These are phyloP conservation scores for Dendrobium catenatum DNA, from an alignment of 106 monocot species.

Conservation along the genomic window DNA sequence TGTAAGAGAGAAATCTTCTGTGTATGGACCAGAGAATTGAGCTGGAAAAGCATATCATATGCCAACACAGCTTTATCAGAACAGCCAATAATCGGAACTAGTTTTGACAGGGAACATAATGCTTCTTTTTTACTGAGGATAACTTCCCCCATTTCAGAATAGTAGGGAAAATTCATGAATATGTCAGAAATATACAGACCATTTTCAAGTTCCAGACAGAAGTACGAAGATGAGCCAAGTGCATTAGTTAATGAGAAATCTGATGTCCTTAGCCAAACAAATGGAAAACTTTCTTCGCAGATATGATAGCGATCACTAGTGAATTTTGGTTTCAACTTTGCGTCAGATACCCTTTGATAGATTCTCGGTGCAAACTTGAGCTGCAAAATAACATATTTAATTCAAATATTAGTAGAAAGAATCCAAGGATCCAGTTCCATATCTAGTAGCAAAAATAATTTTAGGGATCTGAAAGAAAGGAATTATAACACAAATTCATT, in stretches of 20 bases:
- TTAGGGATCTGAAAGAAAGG: neutral
- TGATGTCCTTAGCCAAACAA: conserved; percentile 62
- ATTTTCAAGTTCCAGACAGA: conserved; percentile 47
- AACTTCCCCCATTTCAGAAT: conserved; percentile 46
- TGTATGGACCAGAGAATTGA: conserved; percentile 85
- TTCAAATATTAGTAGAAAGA: neutral
- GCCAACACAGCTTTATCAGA: conserved; percentile 23
- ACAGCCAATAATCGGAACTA: conserved; percentile 57
- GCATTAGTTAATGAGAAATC: conserved; percentile 65
- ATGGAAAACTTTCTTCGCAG: conserved; percentile 56
- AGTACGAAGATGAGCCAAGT: conserved; percentile 52
- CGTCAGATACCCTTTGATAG: conserved; percentile 34
- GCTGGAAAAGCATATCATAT: conserved; percentile 75
- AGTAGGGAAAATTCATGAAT: conserved; percentile 42
- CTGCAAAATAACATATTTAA: conserved; percentile 34
- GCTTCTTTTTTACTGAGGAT: conserved; percentile 17
- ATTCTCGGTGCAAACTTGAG: conserved; percentile 79
- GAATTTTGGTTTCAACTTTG: conserved; percentile 29
- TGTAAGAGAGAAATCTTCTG: conserved; percentile 59
- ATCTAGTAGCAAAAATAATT: neutral
- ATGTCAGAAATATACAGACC: conserved; percentile 26
- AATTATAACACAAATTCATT: neutral
- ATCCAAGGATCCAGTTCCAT: neutral
- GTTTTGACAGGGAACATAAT: conserved; percentile 15
- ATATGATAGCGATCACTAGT: conserved; percentile 39